A percentile compares a stretch with the other conserved stretches of the same genome.
phyloP scores from a whole-genome alignment of 2,329 filamentous ascomycete species.

The Pyrenophora seminiperda region DNA sequence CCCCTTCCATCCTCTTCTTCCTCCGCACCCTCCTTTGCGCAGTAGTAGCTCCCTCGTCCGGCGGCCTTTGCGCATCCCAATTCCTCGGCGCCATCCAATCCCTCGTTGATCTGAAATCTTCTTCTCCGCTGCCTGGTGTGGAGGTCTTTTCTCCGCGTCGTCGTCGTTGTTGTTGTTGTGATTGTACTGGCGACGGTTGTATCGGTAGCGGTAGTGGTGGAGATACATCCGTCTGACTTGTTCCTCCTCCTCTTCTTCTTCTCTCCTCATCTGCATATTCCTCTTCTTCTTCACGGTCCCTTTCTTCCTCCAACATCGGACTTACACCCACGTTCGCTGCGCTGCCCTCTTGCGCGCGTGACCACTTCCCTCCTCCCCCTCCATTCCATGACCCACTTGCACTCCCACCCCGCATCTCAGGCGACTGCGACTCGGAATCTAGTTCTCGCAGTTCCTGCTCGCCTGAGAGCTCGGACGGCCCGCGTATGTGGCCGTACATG shows the following conservation, averaged over 20 bases:
- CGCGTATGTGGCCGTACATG: slow-evolving; percentile 5
- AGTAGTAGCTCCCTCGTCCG: not conserved
- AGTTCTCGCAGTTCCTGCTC: slow-evolving; percentile 1
- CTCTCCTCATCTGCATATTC: too few species aligned
- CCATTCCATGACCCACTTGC: not conserved
- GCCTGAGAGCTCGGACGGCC: slow-evolving; percentile 4
- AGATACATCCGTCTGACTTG: too few species aligned
- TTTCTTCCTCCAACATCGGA: too few species aligned
- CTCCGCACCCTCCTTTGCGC: not conserved
- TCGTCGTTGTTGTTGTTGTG: not conserved
- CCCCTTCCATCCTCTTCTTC: not conserved
- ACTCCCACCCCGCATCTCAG: not conserved
- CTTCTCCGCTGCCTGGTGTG: too few species aligned
- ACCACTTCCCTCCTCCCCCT: not conserved
- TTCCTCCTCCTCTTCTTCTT: too few species aligned
- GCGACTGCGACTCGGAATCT: not conserved
- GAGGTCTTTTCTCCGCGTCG: not conserved
- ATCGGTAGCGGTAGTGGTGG: too few species aligned
- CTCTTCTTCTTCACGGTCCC: too few species aligned
- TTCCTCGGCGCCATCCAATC: slow-evolving; percentile 7
- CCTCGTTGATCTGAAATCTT: not conserved
- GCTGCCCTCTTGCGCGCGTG: too few species aligned
- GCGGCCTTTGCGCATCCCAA: not conserved
- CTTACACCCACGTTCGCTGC: too few species aligned
- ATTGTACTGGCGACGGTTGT: too few species aligned